A percentile compares a stretch with the other conserved stretches of the same genome.
These are phyloP conservation scores for Fonsecaea pedrosoi DNA, from an alignment of 2,329 filamentous ascomycete species.

Conservation along the genomic window DNA sequence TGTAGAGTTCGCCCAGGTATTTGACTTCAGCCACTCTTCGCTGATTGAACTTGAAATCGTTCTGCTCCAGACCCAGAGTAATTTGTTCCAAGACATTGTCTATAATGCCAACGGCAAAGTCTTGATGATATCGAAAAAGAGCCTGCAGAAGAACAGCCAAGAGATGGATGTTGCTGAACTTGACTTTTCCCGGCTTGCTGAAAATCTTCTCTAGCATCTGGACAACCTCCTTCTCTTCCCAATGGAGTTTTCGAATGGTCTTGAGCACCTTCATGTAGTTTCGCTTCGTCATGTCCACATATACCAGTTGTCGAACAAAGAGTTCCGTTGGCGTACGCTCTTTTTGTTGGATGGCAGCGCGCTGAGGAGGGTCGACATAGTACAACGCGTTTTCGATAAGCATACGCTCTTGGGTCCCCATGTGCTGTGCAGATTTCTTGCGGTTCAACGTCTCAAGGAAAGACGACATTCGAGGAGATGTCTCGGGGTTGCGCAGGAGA, in stretches of 20 bases:
- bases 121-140: conserved; percentile 87
- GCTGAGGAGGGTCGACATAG: conserved; percentile 93
- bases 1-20: conserved; percentile 94
- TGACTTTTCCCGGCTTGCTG: conserved; percentile 94
- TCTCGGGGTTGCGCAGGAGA: conserved; percentile 88
- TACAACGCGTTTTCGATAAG: conserved; percentile 98
- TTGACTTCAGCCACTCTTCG: conserved; percentile 93
- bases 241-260: conserved; percentile 92
- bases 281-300: conserved; percentile 90
- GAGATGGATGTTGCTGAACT: conserved; percentile 95
- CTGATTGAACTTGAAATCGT: conserved; percentile 98
- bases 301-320: conserved; percentile 91
- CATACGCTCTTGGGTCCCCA: conserved; percentile 96
- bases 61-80: conserved; percentile 85
- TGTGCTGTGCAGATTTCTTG: conserved; percentile 94
- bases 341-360: conserved; percentile 94
- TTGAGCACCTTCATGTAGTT: conserved; percentile 94
- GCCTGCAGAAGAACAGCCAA: conserved; percentile 88
- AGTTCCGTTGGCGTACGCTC: conserved; percentile 92
- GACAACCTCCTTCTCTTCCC: conserved; percentile 91
- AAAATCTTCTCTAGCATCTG: conserved; percentile 86
- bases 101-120: conserved; percentile 88
- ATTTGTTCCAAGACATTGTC: conserved; percentile 91
- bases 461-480: conserved; percentile 87
- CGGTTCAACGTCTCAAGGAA: conserved; percentile 94